phyloP scores from a whole-genome alignment of 1,284 basidiomycete species.

The Gymnopus androsaceus region DNA sequence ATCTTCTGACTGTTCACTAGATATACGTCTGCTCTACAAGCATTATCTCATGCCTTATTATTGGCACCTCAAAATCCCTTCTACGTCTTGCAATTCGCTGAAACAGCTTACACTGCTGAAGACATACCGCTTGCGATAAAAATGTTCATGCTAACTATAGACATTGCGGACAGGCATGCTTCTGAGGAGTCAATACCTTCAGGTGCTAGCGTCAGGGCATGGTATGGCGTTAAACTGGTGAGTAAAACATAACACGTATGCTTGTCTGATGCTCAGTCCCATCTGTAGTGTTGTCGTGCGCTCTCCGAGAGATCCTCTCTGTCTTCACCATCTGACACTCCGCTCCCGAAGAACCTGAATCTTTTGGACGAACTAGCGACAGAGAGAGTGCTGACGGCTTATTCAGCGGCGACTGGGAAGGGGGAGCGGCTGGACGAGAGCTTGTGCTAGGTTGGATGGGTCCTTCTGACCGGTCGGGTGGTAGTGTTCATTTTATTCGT shows the following conservation, averaged over 20 bases:
- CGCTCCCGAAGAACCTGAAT: slow-evolving; percentile 52
- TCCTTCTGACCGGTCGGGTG: slow-evolving; percentile 6
- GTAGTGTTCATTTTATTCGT: not conserved
- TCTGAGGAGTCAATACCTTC: slow-evolving; percentile 43
- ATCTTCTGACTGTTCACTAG: slow-evolving; percentile 31
- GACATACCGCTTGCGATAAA: slow-evolving; percentile 80
- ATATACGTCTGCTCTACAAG: slow-evolving; percentile 68
- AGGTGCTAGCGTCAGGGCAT: slow-evolving; percentile 65
- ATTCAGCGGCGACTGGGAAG: slow-evolving; percentile 36
- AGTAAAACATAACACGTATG: slow-evolving; percentile 29
- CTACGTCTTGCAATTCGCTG: slow-evolving; percentile 80
- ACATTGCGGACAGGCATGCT: slow-evolving; percentile 76
- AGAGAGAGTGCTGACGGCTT: slow-evolving; percentile 63
- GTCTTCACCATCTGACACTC: slow-evolving; percentile 50
- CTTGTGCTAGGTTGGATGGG: slow-evolving; percentile 39
- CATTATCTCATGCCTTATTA: slow-evolving; percentile 80
- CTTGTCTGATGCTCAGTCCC: not conserved
- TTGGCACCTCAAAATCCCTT: slow-evolving; percentile 87
- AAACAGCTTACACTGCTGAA: slow-evolving; percentile 81
- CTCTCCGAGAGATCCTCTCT: slow-evolving; percentile 42
- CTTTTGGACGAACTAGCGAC: slow-evolving; percentile 73
- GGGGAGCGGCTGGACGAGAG: slow-evolving; percentile 30
- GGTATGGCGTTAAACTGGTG: slow-evolving; percentile 87
- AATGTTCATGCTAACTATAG: slow-evolving; percentile 79
- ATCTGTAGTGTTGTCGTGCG: slow-evolving; percentile 55